These are phyloP conservation scores for Neonectria neomacrospora DNA, from an alignment of 2,329 filamentous ascomycete genomes.

Conservation along the genomic window DNA sequence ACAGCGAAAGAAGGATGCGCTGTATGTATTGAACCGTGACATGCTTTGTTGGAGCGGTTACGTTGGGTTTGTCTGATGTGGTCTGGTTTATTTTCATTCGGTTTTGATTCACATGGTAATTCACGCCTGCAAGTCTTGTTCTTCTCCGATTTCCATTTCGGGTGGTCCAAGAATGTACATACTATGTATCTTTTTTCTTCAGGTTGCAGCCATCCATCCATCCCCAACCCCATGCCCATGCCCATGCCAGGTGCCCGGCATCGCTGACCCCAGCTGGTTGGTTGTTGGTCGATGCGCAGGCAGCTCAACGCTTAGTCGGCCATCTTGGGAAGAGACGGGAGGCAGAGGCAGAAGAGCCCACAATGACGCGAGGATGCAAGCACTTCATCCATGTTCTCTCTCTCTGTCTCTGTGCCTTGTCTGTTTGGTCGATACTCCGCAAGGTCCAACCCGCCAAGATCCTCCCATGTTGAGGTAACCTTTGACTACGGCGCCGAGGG, in stretches of 20 bases:
- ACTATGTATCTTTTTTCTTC: too few relatives aligned
- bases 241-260: not conserved
- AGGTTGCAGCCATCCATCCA: not conserved
- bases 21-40: too few relatives aligned
- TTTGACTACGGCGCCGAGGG: not conserved
- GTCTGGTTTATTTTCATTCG: not conserved
- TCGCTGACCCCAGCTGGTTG: not conserved
- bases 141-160: not conserved
- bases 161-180: too few relatives aligned
- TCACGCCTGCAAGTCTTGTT: not conserved
- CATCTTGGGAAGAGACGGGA: too few relatives aligned
- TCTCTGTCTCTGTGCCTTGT: not conserved
- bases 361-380: constrained; percentile 24
- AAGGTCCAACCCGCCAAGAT: not conserved
- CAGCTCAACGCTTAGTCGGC: too few relatives aligned
- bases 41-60: not conserved
- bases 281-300: not conserved
- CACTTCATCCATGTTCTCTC: not conserved
- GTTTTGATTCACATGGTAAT: not conserved
- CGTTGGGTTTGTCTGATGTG: not conserved
- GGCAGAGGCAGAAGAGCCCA: not conserved
- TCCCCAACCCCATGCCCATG: not conserved
- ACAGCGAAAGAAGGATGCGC: not conserved
- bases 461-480: too few relatives aligned
- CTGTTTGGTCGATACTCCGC: not conserved